Conservation (phyloP, 208 protist genomes). For the Strigomonas culicis region DNA sequence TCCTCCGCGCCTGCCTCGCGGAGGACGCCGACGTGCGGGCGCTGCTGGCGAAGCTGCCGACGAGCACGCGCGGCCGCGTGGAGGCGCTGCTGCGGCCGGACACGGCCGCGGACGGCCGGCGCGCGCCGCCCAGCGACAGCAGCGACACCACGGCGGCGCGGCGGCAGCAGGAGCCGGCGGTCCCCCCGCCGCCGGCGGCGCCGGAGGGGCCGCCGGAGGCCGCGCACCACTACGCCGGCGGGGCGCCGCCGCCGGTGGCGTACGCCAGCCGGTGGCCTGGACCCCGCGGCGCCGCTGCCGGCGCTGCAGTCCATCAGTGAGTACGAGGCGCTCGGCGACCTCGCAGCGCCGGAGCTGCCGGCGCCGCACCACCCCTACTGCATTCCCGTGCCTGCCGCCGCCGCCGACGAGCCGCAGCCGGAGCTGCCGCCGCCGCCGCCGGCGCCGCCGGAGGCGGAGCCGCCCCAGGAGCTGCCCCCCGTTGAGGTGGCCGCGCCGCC, state of each 20-base stretch:
- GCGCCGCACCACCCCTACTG: not conserved
- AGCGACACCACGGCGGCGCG: no score
- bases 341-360: no score
- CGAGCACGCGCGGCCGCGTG: not conserved
- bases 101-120: no score
- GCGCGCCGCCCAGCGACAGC: no score
- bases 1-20: not conserved
- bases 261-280: not conserved
- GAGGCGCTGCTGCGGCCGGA: not conserved
- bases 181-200: no score
- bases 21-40: constrained; percentile 1
- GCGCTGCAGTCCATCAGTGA: not conserved
- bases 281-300: constrained; percentile 4
- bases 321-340: constrained; percentile 2
- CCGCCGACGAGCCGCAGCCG: not conserved
- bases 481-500: no score
- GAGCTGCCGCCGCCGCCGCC: not conserved
- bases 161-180: no score
- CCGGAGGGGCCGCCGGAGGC: no score
- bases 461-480: no score
- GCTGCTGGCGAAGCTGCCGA: not conserved
- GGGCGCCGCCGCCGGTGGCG: not conserved
- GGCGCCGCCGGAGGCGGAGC: no score
- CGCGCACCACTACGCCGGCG: not conserved
- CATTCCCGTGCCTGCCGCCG: no score